Evolutionary conservation across 23 red algal species (phyloP), one percentile per base, ranked within the genome.

Genomic region (Gracilaria caudata): DNA sequence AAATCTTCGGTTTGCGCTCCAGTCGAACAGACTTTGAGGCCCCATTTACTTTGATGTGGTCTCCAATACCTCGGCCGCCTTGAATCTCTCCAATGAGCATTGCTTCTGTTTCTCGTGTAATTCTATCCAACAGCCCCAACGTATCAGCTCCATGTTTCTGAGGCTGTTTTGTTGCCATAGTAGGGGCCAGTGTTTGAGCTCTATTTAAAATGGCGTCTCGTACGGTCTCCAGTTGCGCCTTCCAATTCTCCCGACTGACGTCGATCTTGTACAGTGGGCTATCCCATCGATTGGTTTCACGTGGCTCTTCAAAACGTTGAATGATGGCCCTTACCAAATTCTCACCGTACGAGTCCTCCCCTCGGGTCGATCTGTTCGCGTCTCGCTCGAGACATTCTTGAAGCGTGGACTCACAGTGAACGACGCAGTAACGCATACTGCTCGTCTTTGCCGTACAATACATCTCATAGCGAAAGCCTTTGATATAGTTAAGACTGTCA

Each of bases 401-500:
- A 2, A 63, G 43, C 29, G 24, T 57, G 28, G 66, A 41, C n/a
- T 77, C 58, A 28, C 64, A 81, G 65, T 81, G 26, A n/a, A 90
- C 84, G 33, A 89, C 77, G 45, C 44, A 73, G 23, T 81, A 94
- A 7, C 44, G 47, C 16, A 77, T 47, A 19, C 72, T 26, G 24
- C 79, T 80, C 25, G 91, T 88, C 78, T 93, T 92, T n/a, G 90
- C 90, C 4, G 94, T 71, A 63, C 95, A 98, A 51, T 81, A 98
- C 40, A 98, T 81, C 77, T 98, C 95, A 72, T 98, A 98, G 17
- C 95, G 95, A 77, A 91, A 98, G 25, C 95, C 95, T 71, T 92
- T 92, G 75, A 97, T 89, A 53, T 91, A 88, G 46, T 94, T 98
- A 38, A 89, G 82, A 35, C 80, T 86, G 73, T 96, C 94, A 35